Percentiles rank a stretch among this genome's conserved stretches.
Conservation (phyloP, 2,329 filamentous ascomycete species). For the Aphanocladium album region DNA sequence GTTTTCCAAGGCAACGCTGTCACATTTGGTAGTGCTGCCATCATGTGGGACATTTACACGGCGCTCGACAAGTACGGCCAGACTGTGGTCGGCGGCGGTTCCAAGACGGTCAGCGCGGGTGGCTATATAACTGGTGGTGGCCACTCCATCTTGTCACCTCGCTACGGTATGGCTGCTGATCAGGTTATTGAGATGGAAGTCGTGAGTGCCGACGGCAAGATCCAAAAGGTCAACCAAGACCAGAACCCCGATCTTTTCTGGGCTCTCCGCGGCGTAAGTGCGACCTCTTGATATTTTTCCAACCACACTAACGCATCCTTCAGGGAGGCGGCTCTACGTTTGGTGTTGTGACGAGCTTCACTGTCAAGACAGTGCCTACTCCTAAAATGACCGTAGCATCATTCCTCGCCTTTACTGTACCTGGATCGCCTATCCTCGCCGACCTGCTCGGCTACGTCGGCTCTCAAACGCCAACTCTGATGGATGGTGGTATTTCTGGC, state of each 20-base stretch:
- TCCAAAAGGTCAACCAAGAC: constrained; percentile 46
- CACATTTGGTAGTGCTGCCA: constrained; percentile 48
- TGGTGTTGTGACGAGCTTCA: constrained; percentile 54
- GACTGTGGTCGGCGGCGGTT: constrained; percentile 50
- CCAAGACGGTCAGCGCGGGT: constrained; percentile 52
- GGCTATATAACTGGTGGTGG: constrained; percentile 60
- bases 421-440: constrained; percentile 35
- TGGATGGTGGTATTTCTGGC: constrained; percentile 46
- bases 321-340: constrained; percentile 57
- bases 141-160: constrained; percentile 48
- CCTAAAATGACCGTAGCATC: constrained; percentile 26
- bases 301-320: constrained; percentile 15
- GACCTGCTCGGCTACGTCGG: constrained; percentile 44
- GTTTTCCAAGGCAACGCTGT: constrained; percentile 44
- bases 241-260: constrained; percentile 57
- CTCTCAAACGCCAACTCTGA: constrained; percentile 22
- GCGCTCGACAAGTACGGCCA: constrained; percentile 39
- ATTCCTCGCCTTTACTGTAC: constrained; percentile 20
- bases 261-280: constrained; percentile 53
- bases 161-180: constrained; percentile 57
- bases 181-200: constrained; percentile 55
- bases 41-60: constrained; percentile 44
- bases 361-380: constrained; percentile 46
- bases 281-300: fast-evolving
- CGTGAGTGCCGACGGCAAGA: constrained; percentile 46